These are phyloP conservation scores for Fraxinus excelsior DNA, from an alignment of 257 asterid genomes.

Conservation along the genomic window DNA sequence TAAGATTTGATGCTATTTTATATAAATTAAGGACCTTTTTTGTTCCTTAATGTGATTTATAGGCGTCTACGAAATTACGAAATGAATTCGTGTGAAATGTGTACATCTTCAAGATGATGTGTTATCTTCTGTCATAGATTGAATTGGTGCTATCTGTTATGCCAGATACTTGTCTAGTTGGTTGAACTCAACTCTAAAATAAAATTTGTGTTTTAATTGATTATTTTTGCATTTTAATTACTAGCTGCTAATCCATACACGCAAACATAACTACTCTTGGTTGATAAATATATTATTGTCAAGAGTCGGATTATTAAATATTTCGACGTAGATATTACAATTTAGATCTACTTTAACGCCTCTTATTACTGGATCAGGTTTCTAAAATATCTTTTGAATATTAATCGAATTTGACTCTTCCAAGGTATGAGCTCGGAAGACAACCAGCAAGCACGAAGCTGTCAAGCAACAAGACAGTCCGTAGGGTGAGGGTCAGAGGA, in stretches of 20 bases:
- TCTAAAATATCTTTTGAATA: background rate
- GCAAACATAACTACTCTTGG: background rate
- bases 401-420: background rate
- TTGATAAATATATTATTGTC: background rate
- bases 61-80: background rate
- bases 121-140: background rate
- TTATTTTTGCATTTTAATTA: background rate
- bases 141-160: background rate
- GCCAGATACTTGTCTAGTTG: background rate
- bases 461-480: constrained; percentile 48
- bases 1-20: background rate
- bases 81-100: background rate
- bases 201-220: background rate
- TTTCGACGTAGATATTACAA: background rate
- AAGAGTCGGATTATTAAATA: too few relatives aligned
- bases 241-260: background rate
- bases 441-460: constrained; percentile 49
- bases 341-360: background rate
- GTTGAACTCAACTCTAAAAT: background rate
- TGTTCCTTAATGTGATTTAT: background rate
- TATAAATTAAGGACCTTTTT: background rate
- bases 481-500: constrained; percentile 46
- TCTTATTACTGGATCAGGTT: background rate
- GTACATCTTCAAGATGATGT: background rate
- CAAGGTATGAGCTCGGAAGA: constrained; percentile 53